phyloP scores from a whole-genome alignment of 305 asterid species.

The Andrographis paniculata region DNA sequence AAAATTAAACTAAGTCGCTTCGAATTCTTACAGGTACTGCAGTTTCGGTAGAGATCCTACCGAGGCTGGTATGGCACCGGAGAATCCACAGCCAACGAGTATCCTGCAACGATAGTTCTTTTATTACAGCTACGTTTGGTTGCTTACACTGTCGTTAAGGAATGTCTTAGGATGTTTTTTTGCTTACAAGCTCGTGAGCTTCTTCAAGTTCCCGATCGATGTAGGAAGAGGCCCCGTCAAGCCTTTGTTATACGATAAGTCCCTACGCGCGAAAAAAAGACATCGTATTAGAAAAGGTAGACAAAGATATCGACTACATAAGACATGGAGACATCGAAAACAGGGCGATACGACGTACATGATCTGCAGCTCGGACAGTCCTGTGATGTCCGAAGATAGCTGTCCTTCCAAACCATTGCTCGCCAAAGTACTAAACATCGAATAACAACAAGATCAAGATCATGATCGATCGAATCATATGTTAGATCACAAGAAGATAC shows the following conservation, averaged over 20 bases:
- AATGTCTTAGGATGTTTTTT: slow-evolving; percentile 1
- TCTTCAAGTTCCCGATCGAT: slow-evolving; percentile 43
- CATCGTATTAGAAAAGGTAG: slow-evolving; percentile 10
- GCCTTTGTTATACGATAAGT: slow-evolving; percentile 62
- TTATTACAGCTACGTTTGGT: not conserved
- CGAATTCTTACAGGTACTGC: slow-evolving; percentile 47
- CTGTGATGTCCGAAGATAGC: slow-evolving; percentile 45
- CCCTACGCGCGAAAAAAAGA: slow-evolving; percentile 31
- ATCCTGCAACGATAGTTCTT: slow-evolving; percentile 38
- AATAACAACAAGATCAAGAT: slow-evolving; percentile 13
- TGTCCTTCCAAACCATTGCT: slow-evolving; percentile 40
- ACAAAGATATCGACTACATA: not conserved
- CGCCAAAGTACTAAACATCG: slow-evolving; percentile 49
- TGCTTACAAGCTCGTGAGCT: slow-evolving; percentile 42
- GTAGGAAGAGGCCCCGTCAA: slow-evolving; percentile 71
- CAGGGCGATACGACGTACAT: slow-evolving; percentile 23
- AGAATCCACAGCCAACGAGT: slow-evolving; percentile 75
- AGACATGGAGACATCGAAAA: not conserved
- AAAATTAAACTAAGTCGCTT: not conserved
- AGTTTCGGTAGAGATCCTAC: slow-evolving; percentile 60
- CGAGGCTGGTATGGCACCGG: slow-evolving; percentile 57
- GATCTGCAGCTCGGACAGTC: slow-evolving; percentile 41
- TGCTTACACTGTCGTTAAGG: slow-evolving; percentile 9
- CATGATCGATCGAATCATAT: too few relatives aligned
- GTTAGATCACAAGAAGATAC: too few relatives aligned